Conservation (phyloP, 1,139 yeast species). For the Saccharomycopsis hybrid region DNA sequence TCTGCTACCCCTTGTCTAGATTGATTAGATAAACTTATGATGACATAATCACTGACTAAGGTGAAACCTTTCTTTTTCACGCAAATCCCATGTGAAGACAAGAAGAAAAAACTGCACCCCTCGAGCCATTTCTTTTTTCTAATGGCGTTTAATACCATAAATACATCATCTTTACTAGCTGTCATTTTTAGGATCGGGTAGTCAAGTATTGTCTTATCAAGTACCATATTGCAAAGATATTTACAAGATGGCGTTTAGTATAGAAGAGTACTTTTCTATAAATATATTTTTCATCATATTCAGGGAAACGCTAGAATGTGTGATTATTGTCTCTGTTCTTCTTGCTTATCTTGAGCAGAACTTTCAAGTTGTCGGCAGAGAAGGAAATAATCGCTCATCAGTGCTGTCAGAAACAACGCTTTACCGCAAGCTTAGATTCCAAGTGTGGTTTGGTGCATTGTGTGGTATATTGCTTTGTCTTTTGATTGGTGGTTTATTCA, state of each 20-base stretch:
- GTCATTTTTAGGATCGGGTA: too few species aligned
- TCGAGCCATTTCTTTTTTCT: too few species aligned
- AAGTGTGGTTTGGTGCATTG: constrained; percentile 75
- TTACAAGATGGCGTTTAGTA: constrained; percentile 7
- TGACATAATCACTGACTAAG: too few species aligned
- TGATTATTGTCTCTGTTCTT: constrained; percentile 81
- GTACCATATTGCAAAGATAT: too few species aligned
- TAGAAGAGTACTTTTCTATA: constrained; percentile 34
- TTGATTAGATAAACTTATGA: too few species aligned
- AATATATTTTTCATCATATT: constrained; percentile 74
- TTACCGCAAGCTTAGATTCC: constrained; percentile 57
- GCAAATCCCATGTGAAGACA: too few species aligned
- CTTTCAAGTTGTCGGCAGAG: constrained; percentile 40
- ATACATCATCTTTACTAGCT: too few species aligned
- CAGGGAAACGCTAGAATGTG: constrained; percentile 87
- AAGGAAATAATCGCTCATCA: neutral
- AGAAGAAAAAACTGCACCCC: too few species aligned
- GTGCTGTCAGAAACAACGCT: constrained; percentile 25
- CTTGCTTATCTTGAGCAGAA: constrained; percentile 87
- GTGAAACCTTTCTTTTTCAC: too few species aligned
- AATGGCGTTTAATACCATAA: too few species aligned
- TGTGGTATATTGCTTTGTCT: constrained; percentile 71
- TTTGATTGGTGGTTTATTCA: constrained; percentile 75
- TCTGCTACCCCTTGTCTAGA: too few species aligned
- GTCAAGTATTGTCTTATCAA: too few species aligned